Evolutionary conservation across 306 rosid species (phyloP), one percentile per base, ranked within the genome.

Genomic region (Crataegus laevigata): DNA sequence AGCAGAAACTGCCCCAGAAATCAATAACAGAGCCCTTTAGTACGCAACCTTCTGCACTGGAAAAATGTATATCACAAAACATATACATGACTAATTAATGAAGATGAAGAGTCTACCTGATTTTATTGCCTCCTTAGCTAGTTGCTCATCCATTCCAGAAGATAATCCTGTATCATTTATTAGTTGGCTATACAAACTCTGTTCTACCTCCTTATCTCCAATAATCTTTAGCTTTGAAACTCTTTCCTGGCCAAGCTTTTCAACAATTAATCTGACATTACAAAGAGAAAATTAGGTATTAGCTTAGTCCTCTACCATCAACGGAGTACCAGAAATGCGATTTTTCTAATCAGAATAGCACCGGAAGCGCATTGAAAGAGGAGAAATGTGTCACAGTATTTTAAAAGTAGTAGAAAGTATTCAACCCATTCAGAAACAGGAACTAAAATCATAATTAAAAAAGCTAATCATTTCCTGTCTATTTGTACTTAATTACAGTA

Each of bases 171-270:
- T 85, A 68, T 85, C 77, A 21, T 51, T 79, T 79, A 85, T 78
- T 47, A 94, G 70, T 82, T 82, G 89, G 76, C 93, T 83, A 73
- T 94, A 88, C 72, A 84, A 74, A 85, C 98, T 94, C 83, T 90
- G 84, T 72, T 83, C 89, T 34, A 84, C 91, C 88, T 94, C 96
- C 82, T 87, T 82, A 82, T 80, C 82, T 70, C 97, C 97, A 69
- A 94, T 80, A 34, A 85, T 72, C 72, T 70, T 94, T 71, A 89
- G 85, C 82, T 88, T 91, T 22, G 71, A 81, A 69, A 84, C 83
- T 88, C 88, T 89, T 80, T 86, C 94, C 58, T 63, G 51, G 51
- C 94, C 97, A 76, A 94, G 97, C 92, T 89, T 91, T 83, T 90
- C 93, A 47, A 73, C 74, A 47, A 91, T 73, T 36, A 85, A 73